Conservation (phyloP, 805 yeast species). For the Wickerhamiella siamensis region DNA sequence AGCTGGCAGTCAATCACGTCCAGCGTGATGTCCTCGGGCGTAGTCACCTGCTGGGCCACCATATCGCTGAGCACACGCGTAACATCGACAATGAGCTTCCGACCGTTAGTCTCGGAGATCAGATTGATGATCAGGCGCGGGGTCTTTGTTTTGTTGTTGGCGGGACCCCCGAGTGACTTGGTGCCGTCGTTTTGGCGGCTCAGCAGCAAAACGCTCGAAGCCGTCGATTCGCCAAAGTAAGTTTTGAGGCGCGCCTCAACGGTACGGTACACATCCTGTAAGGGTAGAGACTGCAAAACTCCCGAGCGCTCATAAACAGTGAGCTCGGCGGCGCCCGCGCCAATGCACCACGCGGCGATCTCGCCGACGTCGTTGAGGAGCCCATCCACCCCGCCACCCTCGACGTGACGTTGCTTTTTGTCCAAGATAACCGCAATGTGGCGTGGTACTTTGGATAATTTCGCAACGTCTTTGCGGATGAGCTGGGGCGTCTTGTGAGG, state of each 20-base stretch:
- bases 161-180: neutral
- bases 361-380: conserved; percentile 65
- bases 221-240: conserved; percentile 51
- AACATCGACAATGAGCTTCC: conserved; percentile 76
- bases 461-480: conserved; percentile 67
- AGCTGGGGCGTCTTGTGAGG: conserved; percentile 52
- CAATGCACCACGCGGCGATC: conserved; percentile 72
- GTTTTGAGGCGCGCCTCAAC: conserved; percentile 44
- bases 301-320: conserved; percentile 74
- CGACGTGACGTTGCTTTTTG: conserved; percentile 61
- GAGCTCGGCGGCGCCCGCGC: conserved; percentile 65
- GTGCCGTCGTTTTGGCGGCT: conserved; percentile 38
- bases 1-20: conserved; percentile 45
- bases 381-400: conserved; percentile 81
- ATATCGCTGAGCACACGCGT: conserved; percentile 75
- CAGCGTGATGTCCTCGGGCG: conserved; percentile 53
- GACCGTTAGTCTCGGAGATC: conserved; percentile 68
- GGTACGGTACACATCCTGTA: conserved; percentile 35
- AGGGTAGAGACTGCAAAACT: conserved; percentile 31
- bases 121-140: conserved; percentile 43
- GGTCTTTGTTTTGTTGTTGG: neutral
- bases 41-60: conserved; percentile 45
- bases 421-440: conserved; percentile 63
- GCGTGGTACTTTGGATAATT: conserved; percentile 62
- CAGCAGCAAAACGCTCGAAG: conserved; percentile 27